Base-by-base conservation (phyloP, 495 filamentous ascomycete species). In the Schizothecium vesticola region DNA sequence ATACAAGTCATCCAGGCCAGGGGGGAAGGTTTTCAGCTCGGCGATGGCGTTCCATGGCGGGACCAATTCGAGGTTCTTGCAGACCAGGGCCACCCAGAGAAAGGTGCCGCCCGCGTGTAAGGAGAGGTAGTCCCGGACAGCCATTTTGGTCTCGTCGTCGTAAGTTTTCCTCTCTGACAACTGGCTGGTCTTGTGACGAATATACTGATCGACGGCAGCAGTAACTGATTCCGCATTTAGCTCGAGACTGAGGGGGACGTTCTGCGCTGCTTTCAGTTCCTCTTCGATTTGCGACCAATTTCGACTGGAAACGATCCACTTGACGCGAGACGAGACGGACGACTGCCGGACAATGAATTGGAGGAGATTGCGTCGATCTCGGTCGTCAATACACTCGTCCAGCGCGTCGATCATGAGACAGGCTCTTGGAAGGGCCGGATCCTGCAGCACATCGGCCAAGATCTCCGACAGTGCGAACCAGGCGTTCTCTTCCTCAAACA, bases 351-450 rank as follows among this genome's bases (percentile, higher is more conserved):
- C 56, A 22, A 83, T 75, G 24, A 82, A 62, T 12, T 75, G n/a
- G 69, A 82, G 72, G 61, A 83, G 74, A 9, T 74, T n/a, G n/a
- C n/a, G n/a, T n/a, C n/a, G 31, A 5, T 56, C 21, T 59, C 74
- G 66, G 31, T 72, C 77, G 9, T 36, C 62, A 8, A 66, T 69
- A 63, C 81, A 86, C 71, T 86, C 84, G 70, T 86, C 81, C 4
- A 86, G 78, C 4, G 82, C 84, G 69, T 86, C 84, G 63, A 86
- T 74, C 0, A 85, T 66, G 6, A 83, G 59, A 67, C 71, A 80
- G 2, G 76, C 69, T 3, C 9, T 65, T 3, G 69, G 29, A 12
- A 79, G 43, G 43, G 36, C 67, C 19, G 70, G 65, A 62, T 81
- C 78, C 43, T 75, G 51, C 55, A 83, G 56, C 22, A 83, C 77